Percentiles rank a stretch among this genome's conserved stretches.
Evolutionary conservation across 2,329 filamentous ascomycete species (phyloP).

Genomic region (Aspergillus floridensis): DNA sequence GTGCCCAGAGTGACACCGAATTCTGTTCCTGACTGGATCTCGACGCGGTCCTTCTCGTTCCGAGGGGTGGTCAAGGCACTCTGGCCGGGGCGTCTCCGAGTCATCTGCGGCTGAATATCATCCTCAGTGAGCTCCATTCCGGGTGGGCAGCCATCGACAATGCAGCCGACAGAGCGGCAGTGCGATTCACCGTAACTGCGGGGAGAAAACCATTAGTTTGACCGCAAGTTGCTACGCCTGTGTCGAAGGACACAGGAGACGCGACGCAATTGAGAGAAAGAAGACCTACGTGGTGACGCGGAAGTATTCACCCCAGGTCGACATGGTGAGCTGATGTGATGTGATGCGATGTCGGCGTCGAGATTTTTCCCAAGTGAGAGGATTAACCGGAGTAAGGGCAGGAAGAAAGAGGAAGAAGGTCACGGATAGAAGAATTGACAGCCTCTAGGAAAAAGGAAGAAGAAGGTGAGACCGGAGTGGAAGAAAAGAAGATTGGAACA

Average conservation of each 20-base stretch:
- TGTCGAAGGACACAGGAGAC: no score
- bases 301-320: slow-evolving; percentile 81
- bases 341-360: not conserved
- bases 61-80: slow-evolving; percentile 86
- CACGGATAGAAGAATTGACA: not conserved
- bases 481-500: slow-evolving; percentile 1
- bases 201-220: not conserved
- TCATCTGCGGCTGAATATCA: slow-evolving; percentile 94
- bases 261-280: not conserved
- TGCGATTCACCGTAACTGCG: slow-evolving; percentile 76
- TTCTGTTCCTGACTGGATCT: slow-evolving; percentile 91
- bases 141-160: slow-evolving; percentile 88
- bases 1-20: slow-evolving; percentile 86
- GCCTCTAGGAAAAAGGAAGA: not conserved
- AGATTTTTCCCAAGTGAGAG: not conserved
- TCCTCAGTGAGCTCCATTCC: slow-evolving; percentile 79
- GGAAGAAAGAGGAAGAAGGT: not conserved
- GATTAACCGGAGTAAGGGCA: not conserved
- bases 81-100: slow-evolving; percentile 83
- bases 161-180: slow-evolving; percentile 89
- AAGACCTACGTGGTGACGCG: slow-evolving; percentile 72
- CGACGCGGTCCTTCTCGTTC: slow-evolving; percentile 85
- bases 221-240: not conserved
- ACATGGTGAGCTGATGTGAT: slow-evolving; percentile 58
- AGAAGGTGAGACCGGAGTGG: not conserved